A percentile compares a stretch with the other conserved stretches of the same genome.
Conservation (phyloP, 768 basidiomycete genomes). For the Agaricus sinodeliciosus region DNA sequence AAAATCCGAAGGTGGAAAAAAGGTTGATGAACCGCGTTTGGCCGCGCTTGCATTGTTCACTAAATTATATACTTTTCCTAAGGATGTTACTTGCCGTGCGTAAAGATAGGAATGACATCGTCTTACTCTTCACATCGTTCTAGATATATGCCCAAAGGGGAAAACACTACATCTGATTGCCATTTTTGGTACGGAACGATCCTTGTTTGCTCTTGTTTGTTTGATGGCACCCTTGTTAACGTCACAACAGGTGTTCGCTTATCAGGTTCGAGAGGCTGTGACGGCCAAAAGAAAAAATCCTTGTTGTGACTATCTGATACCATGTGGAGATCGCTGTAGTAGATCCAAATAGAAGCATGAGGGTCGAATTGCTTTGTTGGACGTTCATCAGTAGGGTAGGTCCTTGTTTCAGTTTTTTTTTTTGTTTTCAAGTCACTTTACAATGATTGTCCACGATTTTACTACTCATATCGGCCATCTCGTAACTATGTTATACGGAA, state of each 20-base stretch:
- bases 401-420: too few relatives aligned
- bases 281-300: background rate
- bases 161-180: background rate
- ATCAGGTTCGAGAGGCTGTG: background rate
- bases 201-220: background rate
- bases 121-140: slow-evolving; percentile 10
- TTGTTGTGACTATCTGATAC: background rate
- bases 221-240: slow-evolving; percentile 20
- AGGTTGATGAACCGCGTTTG: slow-evolving; percentile 6
- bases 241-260: slow-evolving; percentile 17
- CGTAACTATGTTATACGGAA: too few relatives aligned
- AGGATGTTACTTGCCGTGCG: slow-evolving; percentile 8
- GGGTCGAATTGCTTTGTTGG: background rate
- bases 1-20: slow-evolving; percentile 9
- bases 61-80: slow-evolving; percentile 11
- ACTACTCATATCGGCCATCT: too few relatives aligned
- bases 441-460: too few relatives aligned
- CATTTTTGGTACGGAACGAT: background rate
- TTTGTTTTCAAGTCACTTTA: too few relatives aligned
- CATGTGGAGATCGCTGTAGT: background rate
- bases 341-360: too few relatives aligned
- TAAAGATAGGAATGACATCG: slow-evolving; percentile 10
- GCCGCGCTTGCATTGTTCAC: slow-evolving; percentile 10
- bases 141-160: slow-evolving; percentile 4
- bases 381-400: background rate